Conservation (phyloP, 192 early-diverging fungal genomes). For the Pilaira anomala region DNA sequence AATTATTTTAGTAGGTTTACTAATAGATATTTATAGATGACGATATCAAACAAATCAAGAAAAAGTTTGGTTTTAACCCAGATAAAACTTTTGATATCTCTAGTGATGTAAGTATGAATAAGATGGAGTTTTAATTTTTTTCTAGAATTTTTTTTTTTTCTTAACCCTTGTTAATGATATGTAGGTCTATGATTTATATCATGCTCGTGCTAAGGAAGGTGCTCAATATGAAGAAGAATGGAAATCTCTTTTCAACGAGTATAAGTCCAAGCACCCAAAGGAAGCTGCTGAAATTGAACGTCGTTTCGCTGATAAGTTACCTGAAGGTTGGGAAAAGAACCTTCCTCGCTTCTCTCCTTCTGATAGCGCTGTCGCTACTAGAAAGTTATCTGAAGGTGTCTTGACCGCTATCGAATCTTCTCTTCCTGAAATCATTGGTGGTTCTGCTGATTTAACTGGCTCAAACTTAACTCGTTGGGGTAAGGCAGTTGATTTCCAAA, state of each 20-base stretch:
- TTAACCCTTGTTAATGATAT: conserved; percentile 40
- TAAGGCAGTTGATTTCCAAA: conserved; percentile 88
- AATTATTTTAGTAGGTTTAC: neutral
- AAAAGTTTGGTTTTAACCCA: conserved; percentile 79
- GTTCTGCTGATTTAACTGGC: conserved; percentile 93
- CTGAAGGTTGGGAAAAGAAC: conserved; percentile 63
- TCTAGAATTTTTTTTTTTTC: conserved; percentile 56
- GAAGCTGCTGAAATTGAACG: conserved; percentile 68
- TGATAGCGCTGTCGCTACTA: conserved; percentile 79
- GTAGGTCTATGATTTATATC: conserved; percentile 56
- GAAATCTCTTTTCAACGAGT: conserved; percentile 70
- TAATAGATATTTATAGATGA: conserved; percentile 38
- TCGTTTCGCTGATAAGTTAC: conserved; percentile 68
- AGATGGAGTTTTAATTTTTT: conserved; percentile 33
- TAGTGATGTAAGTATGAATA: conserved; percentile 52
- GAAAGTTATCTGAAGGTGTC: conserved; percentile 83
- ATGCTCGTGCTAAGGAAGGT: conserved; percentile 55
- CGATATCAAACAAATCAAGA: conserved; percentile 80
- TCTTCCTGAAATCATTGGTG: conserved; percentile 85
- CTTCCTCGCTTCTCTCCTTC: conserved; percentile 77
- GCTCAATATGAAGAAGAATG: conserved; percentile 69
- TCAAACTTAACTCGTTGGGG: conserved; percentile 97
- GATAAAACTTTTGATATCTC: conserved; percentile 72
- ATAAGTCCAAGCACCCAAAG: conserved; percentile 66
- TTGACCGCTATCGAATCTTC: conserved; percentile 73